phyloP scores from a whole-genome alignment of 257 asterid genomes.

The Petunia axillaris region DNA sequence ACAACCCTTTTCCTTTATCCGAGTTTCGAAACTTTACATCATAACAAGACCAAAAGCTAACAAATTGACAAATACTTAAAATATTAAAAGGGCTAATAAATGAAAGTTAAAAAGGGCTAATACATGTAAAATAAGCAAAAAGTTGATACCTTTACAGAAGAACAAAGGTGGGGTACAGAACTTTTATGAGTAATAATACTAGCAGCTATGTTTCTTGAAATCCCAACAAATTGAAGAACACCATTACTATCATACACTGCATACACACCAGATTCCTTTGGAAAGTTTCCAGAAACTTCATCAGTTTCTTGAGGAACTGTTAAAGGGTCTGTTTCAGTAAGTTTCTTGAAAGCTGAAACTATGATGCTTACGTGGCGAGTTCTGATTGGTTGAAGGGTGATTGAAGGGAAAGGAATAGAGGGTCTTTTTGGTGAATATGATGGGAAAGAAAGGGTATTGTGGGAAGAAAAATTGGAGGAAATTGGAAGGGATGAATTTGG shows the following conservation, averaged over 20 bases:
- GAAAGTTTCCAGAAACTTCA: slow-evolving; percentile 47
- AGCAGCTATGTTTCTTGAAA: slow-evolving; percentile 79
- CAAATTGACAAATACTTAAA: not conserved
- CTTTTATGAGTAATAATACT: slow-evolving; percentile 70
- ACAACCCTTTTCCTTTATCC: not conserved
- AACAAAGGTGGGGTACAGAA: slow-evolving; percentile 84
- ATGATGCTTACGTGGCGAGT: slow-evolving; percentile 42
- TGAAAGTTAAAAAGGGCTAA: not conserved
- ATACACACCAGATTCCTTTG: slow-evolving; percentile 79
- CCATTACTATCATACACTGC: slow-evolving; percentile 65
- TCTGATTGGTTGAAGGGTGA: slow-evolving; percentile 35
- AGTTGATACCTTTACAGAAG: slow-evolving; percentile 66
- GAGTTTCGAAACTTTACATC: not conserved
- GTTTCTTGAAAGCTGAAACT: slow-evolving; percentile 72
- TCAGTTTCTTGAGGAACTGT: slow-evolving; percentile 52
- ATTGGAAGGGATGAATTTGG: slow-evolving; percentile 32
- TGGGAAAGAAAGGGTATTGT: slow-evolving; percentile 40
- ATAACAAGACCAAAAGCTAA: not conserved
- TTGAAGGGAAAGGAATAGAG: slow-evolving; percentile 38
- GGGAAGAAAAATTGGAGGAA: slow-evolving; percentile 40
- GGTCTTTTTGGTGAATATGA: slow-evolving; percentile 47
- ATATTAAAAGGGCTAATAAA: not conserved
- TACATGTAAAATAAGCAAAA: not conserved
- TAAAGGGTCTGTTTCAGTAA: slow-evolving; percentile 61
- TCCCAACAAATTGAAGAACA: slow-evolving; percentile 86